phyloP scores from a whole-genome alignment of 2,329 filamentous ascomycete genomes.

The Nemania sp. region DNA sequence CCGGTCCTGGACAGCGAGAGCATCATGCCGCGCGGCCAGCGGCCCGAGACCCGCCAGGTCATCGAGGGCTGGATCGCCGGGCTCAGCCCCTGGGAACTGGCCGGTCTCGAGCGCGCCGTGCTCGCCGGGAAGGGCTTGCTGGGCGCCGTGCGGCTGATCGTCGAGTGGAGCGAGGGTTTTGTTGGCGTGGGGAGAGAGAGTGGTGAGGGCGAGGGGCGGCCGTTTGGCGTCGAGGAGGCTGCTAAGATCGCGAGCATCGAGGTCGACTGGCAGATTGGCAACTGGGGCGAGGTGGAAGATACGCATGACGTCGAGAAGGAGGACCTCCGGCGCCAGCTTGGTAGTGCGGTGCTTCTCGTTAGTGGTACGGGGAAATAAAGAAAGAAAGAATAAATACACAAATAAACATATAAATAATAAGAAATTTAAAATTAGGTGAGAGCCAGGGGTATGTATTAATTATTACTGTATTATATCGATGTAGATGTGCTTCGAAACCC shows the following conservation, averaged over 20 bases:
- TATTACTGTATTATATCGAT: conserved; percentile 8
- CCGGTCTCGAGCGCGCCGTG: conserved; percentile 81
- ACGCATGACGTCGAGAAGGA: conserved; percentile 96
- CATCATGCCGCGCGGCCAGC: conserved; percentile 77
- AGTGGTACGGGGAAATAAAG: conserved; percentile 55
- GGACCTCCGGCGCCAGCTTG: conserved; percentile 84
- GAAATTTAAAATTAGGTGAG: neutral
- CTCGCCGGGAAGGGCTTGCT: conserved; percentile 87
- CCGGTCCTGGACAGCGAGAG: conserved; percentile 80
- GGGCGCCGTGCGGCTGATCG: conserved; percentile 74
- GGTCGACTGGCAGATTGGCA: conserved; percentile 84
- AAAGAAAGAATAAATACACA: neutral
- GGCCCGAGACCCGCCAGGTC: conserved; percentile 73
- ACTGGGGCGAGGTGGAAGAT: conserved; percentile 97
- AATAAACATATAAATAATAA: too few species aligned
- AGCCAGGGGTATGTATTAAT: neutral
- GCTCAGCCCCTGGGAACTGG: conserved; percentile 78
- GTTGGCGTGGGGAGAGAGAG: conserved; percentile 50
- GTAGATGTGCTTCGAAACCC: neutral
- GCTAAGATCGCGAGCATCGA: conserved; percentile 78
- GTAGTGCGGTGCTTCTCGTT: conserved; percentile 82
- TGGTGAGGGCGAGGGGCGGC: conserved; percentile 38
- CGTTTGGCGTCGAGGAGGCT: conserved; percentile 83
- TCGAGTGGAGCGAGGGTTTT: conserved; percentile 84
- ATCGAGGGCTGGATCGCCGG: conserved; percentile 77